phyloP scores from a whole-genome alignment of 495 filamentous ascomycete species.

The Rusavskia elegans region DNA sequence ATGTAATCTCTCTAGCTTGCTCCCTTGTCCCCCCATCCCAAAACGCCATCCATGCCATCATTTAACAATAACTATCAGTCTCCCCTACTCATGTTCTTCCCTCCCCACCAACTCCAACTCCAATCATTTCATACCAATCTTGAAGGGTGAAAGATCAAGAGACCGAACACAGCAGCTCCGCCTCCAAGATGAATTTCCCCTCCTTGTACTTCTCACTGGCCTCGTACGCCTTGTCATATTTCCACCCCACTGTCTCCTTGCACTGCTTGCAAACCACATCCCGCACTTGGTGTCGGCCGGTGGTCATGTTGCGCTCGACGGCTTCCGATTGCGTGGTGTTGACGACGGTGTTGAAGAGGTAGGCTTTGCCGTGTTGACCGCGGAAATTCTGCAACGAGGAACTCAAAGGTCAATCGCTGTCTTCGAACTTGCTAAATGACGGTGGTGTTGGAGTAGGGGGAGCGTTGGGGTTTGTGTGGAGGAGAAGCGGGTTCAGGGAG shows the following conservation, averaged over 20 bases:
- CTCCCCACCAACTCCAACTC: neutral
- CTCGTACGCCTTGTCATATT: conserved; percentile 97
- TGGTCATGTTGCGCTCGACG: conserved; percentile 96
- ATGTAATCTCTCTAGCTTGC: no score
- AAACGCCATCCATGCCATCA: no score
- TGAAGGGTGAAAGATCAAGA: conserved; percentile 2
- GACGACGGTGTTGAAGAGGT: conserved; percentile 87
- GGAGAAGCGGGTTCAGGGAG: neutral
- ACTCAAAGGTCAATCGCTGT: neutral
- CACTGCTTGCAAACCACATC: conserved; percentile 85
- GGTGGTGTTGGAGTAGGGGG: no score
- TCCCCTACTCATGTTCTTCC: neutral
- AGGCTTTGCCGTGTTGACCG: conserved; percentile 95
- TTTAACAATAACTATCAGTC: neutral
- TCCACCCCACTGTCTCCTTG: conserved; percentile 89
- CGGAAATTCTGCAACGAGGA: conserved; percentile 69
- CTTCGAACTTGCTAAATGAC: no score
- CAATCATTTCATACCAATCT: neutral
- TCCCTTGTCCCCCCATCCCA: no score
- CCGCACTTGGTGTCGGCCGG: conserved; percentile 80
- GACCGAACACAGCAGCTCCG: conserved; percentile 73
- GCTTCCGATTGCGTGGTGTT: conserved; percentile 71
- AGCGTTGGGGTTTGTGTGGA: no score
- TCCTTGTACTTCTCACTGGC: conserved; percentile 92
- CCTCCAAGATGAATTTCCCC: conserved; percentile 93